Evolutionary conservation across 495 filamentous ascomycete species (phyloP), one percentile per base, ranked within the genome.

Genomic region (Cercophora newfieldiana): DNA sequence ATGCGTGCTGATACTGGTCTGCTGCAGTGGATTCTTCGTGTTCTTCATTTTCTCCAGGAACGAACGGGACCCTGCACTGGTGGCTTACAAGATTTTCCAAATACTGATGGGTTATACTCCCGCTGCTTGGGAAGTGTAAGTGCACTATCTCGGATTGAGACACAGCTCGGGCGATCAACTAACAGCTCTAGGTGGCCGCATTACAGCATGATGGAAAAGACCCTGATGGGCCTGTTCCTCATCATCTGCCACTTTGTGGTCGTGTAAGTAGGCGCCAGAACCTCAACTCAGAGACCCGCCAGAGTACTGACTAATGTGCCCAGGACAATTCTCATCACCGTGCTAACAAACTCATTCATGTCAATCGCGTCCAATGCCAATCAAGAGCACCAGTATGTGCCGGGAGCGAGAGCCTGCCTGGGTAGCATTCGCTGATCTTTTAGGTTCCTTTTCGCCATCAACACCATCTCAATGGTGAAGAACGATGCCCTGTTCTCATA

Each of bases 401-500:
- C 18, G 21, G 10, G 2, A 14, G 3, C 2, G 18, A 14, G 0
- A 10, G 58, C 12, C 29, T 29, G 1, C 12, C 8, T 0, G 10
- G 10, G n/a, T 1, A n/a, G 12, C 0, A 22, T 47, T n/a, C 30
- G 69, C 68, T 33, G 70, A 50, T 18, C 0, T 8, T 10, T 8
- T 47, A 83, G 81, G 57, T 97, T 97, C 71, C 79, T 96, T 3
- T 96, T 97, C 73, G 92, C 94, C 6, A 90, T 97, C 74, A 97
- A 97, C 68, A 93, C 92, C 6, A 93, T 97, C 44, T 95, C 93
- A 3, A 91, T 97, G 90, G 94, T 97, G 59, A 97, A 98, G 72
- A 96, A 92, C 22, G 93, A 97, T 72, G 90, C 91, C 0, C 81
- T 97, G 0, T 97, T 97, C 79, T 94, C 92, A 16, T 97, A 97